Evolutionary conservation across 257 asterid genomes (phyloP).

Genomic region (Ligustrum vulgare): DNA sequence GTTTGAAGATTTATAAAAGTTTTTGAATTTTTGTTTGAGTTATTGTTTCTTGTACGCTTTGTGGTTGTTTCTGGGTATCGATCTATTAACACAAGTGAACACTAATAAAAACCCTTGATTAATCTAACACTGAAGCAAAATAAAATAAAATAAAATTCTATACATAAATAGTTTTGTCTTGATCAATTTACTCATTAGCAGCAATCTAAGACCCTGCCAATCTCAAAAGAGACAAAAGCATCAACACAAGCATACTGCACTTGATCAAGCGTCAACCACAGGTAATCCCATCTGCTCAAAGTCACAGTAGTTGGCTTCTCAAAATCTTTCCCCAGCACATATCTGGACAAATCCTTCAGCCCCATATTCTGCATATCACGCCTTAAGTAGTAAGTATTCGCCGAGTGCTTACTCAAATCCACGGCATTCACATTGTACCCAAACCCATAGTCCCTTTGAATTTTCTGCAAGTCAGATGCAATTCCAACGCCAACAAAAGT

Average conservation of each 20-base stretch:
- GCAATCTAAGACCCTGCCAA: constrained; percentile 37
- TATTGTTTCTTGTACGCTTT: too few species aligned
- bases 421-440: constrained; percentile 15
- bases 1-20: too few species aligned
- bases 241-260: constrained; percentile 22
- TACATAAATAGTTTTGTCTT: too few species aligned
- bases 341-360: constrained; percentile 21
- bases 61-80: too few species aligned
- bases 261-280: constrained; percentile 15
- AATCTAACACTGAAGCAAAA: too few species aligned
- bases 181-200: neutral
- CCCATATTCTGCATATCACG: neutral
- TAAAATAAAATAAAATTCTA: too few species aligned
- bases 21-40: too few species aligned
- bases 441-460: constrained; percentile 21
- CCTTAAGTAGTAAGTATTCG: neutral
- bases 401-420: constrained; percentile 30
- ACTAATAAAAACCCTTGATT: too few species aligned
- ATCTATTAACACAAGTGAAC: too few species aligned
- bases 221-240: constrained; percentile 41
- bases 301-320: constrained; percentile 24
- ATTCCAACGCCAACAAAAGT: constrained; percentile 37
- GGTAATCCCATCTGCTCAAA: constrained; percentile 33
- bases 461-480: constrained; percentile 21
- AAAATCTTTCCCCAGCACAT: constrained; percentile 26